Evolutionary conservation across 2,329 filamentous ascomycete species (phyloP), one percentile per base, ranked within the genome.

Genomic region (Colletotrichum liriopes): DNA sequence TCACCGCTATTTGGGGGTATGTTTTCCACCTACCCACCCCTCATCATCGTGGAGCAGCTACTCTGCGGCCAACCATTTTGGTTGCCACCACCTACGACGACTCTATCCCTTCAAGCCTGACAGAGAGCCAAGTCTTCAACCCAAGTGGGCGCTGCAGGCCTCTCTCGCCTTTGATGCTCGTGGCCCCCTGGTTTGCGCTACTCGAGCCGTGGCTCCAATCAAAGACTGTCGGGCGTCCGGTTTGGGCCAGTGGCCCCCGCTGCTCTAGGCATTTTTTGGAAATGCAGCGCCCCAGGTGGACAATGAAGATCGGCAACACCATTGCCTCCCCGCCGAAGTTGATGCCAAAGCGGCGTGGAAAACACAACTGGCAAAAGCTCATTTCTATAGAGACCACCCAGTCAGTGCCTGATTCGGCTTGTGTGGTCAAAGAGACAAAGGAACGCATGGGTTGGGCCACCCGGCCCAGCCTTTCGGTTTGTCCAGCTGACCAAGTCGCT

Each of bases 231-330:
- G 59, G 54, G 41, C 70, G 65, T 72, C 70, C 70, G 70, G 65
- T 72, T 72, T 70, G 52, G 70, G 70, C 47, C 65, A 72, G 66
- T 59, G 43, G 39, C 39, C 47, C 35, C 65, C 45, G 58, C 51
- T 9, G 47, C 41, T 26, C 20, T 47, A 49, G 43, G 32, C 12
- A 39, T 35, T 39, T 49, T 26, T 26, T 7, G 54, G 35, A 56
- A 56, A n/a, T 56, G 12, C 12, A 52, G 59, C 39, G 39, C 47
- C 67, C 29, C n/a, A 35, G 37, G 39, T 65, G 14, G 65, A 65
- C 70, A 69, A 69, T 70, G 54, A 72, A 43, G 70, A 72, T 72
- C 70, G 59, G 65, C 70, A 54, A 37, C 65, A 72, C 65, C 70
- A 72, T 60, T 72, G 65, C 69, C 45, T 65, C 58, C 69, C 65